Percentiles rank a stretch among this genome's conserved stretches.
Evolutionary conservation across 1,139 yeast species (phyloP).

Genomic region (Insectozyma bohioensis): DNA sequence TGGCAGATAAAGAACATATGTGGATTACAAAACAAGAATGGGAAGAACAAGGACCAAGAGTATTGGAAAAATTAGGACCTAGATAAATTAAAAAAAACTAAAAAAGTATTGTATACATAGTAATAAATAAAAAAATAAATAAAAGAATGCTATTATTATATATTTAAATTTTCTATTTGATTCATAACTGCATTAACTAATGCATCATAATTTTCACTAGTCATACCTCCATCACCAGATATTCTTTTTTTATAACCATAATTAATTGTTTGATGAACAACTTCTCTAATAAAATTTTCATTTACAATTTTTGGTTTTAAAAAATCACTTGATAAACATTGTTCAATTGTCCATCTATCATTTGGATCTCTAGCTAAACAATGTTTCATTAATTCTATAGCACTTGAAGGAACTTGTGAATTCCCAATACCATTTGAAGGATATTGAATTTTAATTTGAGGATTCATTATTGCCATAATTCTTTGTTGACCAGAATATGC

Average conservation of each 20-base stretch:
- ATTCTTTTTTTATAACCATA: slow-evolving; percentile 53
- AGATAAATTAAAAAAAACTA: slow-evolving; percentile 44
- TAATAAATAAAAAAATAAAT: background rate
- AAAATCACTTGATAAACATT: slow-evolving; percentile 58
- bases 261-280: slow-evolving; percentile 74
- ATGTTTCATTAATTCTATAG: slow-evolving; percentile 67
- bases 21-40: slow-evolving; percentile 97
- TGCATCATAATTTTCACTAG: slow-evolving; percentile 42
- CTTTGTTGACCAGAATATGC: slow-evolving; percentile 76
- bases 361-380: slow-evolving; percentile 76
- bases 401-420: slow-evolving; percentile 64
- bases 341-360: slow-evolving; percentile 63
- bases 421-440: slow-evolving; percentile 65
- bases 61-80: slow-evolving; percentile 89
- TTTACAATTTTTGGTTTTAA: slow-evolving; percentile 75
- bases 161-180: slow-evolving; percentile 39
- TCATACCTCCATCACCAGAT: slow-evolving; percentile 35
- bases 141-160: slow-evolving; percentile 20
- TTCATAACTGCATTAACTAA: slow-evolving; percentile 42
- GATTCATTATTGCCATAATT: slow-evolving; percentile 82
- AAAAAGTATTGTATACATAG: too few relatives aligned
- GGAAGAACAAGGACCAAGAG: slow-evolving; percentile 93
- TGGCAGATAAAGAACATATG: slow-evolving; percentile 98
- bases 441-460: slow-evolving; percentile 72
- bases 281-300: slow-evolving; percentile 62